Evolutionary conservation across 2,329 filamentous ascomycete species (phyloP), one percentile per base, ranked within the genome.

Genomic region (Akanthomyces uredinophilus): DNA sequence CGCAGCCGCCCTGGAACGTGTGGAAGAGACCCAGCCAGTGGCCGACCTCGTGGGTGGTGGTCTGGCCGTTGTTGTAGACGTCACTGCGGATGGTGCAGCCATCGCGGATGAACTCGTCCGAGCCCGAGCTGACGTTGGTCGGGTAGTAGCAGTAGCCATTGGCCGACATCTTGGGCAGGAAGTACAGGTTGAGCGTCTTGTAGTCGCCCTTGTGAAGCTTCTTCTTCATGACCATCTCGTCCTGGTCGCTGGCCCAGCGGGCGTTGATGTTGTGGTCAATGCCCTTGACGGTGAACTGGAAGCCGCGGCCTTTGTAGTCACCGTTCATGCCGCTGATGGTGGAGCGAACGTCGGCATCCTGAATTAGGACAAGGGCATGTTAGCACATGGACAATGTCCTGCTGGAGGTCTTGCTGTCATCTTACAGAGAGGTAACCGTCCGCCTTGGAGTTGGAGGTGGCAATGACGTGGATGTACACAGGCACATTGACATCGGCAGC

Each of bases 101-200:
- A 49, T 78, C 77, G 0, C 64, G 64, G 65, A 73, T 71, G 66
- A 78, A 77, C 0, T 43, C 54, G 3, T 22, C 8, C 3, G 64
- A 67, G 1, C 63, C 64, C 1, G 66, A 43, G 1, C 61, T 65
- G 1, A 66, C 62, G 0, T 56, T 64, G 41, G 70, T 69, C 8
- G 80, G 79, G 70, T 79, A 79, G 69, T 76, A 77, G 72, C 78
- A 79, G 69, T 78, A 80, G n/a, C 79, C 79, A 13, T 46, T 62
- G 24, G 14, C 14, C 11, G 2, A 4, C 14, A 52, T 27, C 10
- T 35, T 46, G 24, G 27, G 27, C 22, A 63, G 20, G 53, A 74
- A 73, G 62, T 78, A 75, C 44, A 79, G 67, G 66, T 71, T 75
- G 7, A 75, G 71, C n/a, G 69, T 69, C 27, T 63, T 64, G 70